Conservation (phyloP, 2,329 filamentous ascomycete species). For the Botrytis fabae region DNA sequence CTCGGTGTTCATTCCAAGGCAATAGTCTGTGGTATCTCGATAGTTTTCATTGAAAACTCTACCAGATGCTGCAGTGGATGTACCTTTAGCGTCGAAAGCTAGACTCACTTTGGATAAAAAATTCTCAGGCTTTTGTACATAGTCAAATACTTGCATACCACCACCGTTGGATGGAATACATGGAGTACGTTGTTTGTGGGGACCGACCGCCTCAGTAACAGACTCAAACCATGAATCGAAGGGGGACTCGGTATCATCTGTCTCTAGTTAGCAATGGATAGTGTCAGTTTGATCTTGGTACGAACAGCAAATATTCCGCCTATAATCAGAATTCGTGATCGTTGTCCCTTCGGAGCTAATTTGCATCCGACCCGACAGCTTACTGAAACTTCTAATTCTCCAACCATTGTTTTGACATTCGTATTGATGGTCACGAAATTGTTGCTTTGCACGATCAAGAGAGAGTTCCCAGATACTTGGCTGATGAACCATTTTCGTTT, state of each 20-base stretch:
- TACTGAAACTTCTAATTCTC: fast-evolving
- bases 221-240: background rate
- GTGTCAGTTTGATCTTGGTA: background rate
- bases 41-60: background rate
- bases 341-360: background rate
- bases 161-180: background rate
- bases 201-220: background rate
- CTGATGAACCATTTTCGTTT: background rate
- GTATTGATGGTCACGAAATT: background rate
- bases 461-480: background rate
- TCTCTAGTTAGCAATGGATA: background rate
- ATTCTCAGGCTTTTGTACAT: background rate
- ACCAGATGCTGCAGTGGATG: background rate
- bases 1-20: background rate
- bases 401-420: background rate
- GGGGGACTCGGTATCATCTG: background rate
- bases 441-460: background rate
- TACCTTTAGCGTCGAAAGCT: background rate
- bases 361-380: background rate
- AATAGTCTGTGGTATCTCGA: background rate
- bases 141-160: background rate
- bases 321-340: background rate
- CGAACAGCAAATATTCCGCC: background rate
- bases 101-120: too few relatives aligned
- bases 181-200: background rate